phyloP scores from a whole-genome alignment of 2,329 filamentous ascomycete genomes.

The Orbilia oligospora region DNA sequence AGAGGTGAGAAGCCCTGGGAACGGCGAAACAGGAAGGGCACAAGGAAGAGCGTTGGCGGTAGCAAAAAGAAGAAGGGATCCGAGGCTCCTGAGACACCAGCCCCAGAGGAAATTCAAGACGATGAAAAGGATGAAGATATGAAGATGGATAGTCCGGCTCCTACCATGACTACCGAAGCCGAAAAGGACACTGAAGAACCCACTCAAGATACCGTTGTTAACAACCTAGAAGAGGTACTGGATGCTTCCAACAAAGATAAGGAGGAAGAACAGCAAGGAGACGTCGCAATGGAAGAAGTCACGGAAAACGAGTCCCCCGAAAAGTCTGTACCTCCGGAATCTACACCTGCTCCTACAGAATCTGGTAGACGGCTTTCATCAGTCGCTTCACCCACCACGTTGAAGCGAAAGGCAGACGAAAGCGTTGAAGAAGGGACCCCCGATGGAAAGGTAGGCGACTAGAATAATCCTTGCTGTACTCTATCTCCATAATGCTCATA shows the following conservation, averaged over 20 bases:
- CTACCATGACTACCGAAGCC: conserved; percentile 50
- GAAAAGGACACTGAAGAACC: conserved; percentile 36
- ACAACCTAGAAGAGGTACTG: conserved; percentile 42
- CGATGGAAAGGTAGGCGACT: conserved; percentile 40
- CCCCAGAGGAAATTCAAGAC: conserved; percentile 61
- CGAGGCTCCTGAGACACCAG: conserved; percentile 58
- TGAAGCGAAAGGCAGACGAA: conserved; percentile 56
- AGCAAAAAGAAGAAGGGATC: conserved; percentile 62
- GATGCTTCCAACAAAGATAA: conserved; percentile 40
- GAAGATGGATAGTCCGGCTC: conserved; percentile 59
- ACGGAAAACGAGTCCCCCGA: conserved; percentile 32
- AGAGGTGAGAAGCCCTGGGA: conserved; percentile 91
- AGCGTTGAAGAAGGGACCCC: conserved; percentile 48
- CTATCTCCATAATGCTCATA: conserved; percentile 15
- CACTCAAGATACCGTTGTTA: conserved; percentile 19
- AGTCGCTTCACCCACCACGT: conserved; percentile 33
- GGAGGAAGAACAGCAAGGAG: conserved; percentile 13
- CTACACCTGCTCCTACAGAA: conserved; percentile 31
- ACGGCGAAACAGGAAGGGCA: conserved; percentile 75
- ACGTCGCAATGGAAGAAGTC: conserved; percentile 39
- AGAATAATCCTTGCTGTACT: not conserved
- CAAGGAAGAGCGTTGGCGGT: conserved; percentile 68
- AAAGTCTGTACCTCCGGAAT: conserved; percentile 27
- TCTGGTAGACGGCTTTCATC: conserved; percentile 32
- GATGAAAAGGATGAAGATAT: conserved; percentile 68